Conservation (phyloP, 192 early-diverging fungal species). For the Coemansia sp. region DNA sequence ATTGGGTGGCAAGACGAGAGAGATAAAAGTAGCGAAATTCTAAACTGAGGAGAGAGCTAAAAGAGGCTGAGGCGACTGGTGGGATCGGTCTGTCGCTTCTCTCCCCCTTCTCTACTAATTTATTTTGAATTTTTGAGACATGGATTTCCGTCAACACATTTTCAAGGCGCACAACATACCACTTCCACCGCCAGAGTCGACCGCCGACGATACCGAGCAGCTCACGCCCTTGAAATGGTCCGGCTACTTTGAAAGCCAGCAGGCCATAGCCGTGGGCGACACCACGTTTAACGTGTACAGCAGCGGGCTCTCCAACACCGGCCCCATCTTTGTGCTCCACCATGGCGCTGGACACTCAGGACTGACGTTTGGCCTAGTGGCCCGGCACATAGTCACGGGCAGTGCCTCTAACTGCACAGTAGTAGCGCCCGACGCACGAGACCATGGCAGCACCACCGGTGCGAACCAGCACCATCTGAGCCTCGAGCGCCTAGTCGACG, state of each 20-base stretch:
- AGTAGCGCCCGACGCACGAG: constrained; percentile 68
- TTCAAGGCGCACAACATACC: constrained; percentile 45
- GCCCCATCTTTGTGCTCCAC: constrained; percentile 73
- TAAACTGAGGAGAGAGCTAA: not conserved
- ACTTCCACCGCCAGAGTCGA: constrained; percentile 24
- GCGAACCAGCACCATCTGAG: constrained; percentile 56
- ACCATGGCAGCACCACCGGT: constrained; percentile 60
- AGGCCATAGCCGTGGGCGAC: constrained; percentile 29
- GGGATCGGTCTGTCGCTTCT: not conserved
- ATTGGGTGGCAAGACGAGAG: not conserved
- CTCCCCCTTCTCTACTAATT: not conserved
- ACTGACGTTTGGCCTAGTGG: constrained; percentile 65
- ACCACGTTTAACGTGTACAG: constrained; percentile 51
- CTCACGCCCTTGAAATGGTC: constrained; percentile 53
- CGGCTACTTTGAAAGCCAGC: constrained; percentile 58
- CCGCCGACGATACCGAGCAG: not conserved
- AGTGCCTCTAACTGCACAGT: constrained; percentile 40
- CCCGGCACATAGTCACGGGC: constrained; percentile 53
- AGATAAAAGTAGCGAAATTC: not conserved
- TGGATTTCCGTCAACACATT: constrained; percentile 48
- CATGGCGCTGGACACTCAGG: constrained; percentile 77
- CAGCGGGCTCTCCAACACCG: constrained; percentile 25
- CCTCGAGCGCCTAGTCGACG: constrained; percentile 57
- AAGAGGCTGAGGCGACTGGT: not conserved
- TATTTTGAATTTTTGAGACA: not conserved